Base-by-base conservation (phyloP, 805 yeast species). In the Brettanomyces sp. region DNA sequence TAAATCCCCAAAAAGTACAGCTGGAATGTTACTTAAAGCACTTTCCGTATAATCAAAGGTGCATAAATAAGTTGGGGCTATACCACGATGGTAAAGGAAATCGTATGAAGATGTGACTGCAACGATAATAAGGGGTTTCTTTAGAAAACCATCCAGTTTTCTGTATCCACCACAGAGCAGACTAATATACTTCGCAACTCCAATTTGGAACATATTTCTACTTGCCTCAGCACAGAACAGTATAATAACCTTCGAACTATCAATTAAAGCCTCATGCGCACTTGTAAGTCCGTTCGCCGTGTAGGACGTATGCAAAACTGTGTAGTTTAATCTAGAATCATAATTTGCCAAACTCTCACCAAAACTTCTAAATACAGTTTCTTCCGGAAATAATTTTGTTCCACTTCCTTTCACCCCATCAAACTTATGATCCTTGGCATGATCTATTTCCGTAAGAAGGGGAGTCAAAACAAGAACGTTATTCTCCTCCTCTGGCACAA, bases 51-150 rank as follows among this genome's bases (percentile, higher is more conserved):
- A 79, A 58, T 79, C 85, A 55, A 74, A 79, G 44, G 80, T 73
- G 54, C 84, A 79, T 41, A 79, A 59, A 55, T 79, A 79, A 1
- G 79, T 71, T 42, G 78, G 70, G 1, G 79, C 80, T 30, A 78
- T 72, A 39, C 70, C 69, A 42, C 72, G 71, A 46, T 76, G 77
- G 46, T 76, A 73, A 42, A 75, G 73, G 54, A 79, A 74, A 53
- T 80, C 85, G 52, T 76, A 78, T 1, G 85, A 85, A 4, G 80
- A 73, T 47, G 78, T 73, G 0, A 81, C 79, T 4, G 83, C 80
- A n/a, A 78, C 68, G 3, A 77, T 69, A 11, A 79, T 67, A 54
- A 79, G 62, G 4, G 82, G 83, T 52, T 76, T 77, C 25, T 45
- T 49, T 52, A 66, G 47, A 50, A 66, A 65, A 22, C 59, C 49